Conservation (phyloP, 1,284 basidiomycete genomes). For the Irpex sp. region DNA sequence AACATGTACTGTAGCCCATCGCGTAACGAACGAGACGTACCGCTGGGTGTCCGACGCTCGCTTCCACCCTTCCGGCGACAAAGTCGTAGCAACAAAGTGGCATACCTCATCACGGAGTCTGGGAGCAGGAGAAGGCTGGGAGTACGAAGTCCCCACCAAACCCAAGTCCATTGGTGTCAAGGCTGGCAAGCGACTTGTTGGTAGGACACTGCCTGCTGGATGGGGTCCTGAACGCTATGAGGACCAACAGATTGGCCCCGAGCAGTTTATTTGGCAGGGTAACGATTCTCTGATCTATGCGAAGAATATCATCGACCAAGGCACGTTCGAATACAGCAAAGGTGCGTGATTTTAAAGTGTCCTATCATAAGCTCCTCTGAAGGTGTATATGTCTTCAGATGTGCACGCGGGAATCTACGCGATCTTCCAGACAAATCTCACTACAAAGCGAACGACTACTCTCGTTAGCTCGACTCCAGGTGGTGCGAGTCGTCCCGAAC, state of each 20-base stretch:
- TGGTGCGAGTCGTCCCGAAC: conserved; percentile 64
- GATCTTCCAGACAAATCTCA: conserved; percentile 59
- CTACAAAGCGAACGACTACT: conserved; percentile 42
- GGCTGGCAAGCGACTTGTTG: conserved; percentile 49
- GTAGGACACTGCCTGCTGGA: conserved; percentile 50
- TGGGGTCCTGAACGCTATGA: conserved; percentile 55
- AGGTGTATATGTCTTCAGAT: conserved; percentile 42
- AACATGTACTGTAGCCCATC: conserved; percentile 37
- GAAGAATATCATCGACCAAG: conserved; percentile 53
- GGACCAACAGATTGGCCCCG: conserved; percentile 66
- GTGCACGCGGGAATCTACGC: conserved; percentile 66
- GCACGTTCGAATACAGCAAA: conserved; percentile 57
- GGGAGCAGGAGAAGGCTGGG: conserved; percentile 69
- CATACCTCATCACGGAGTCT: conserved; percentile 57
- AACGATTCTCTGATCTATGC: conserved; percentile 57
- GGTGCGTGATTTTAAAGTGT: too few relatives aligned
- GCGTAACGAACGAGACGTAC: conserved; percentile 69
- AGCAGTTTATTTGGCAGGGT: conserved; percentile 59
- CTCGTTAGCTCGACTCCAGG: conserved; percentile 56
- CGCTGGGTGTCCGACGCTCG: conserved; percentile 62
- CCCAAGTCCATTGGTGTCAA: conserved; percentile 33
- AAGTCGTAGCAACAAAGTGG: conserved; percentile 70
- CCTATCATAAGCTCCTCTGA: too few relatives aligned
- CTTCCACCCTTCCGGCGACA: conserved; percentile 59
- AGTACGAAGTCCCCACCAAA: conserved; percentile 42